phyloP scores from a whole-genome alignment of 495 filamentous ascomycete genomes.

The Parmelia sp. region DNA sequence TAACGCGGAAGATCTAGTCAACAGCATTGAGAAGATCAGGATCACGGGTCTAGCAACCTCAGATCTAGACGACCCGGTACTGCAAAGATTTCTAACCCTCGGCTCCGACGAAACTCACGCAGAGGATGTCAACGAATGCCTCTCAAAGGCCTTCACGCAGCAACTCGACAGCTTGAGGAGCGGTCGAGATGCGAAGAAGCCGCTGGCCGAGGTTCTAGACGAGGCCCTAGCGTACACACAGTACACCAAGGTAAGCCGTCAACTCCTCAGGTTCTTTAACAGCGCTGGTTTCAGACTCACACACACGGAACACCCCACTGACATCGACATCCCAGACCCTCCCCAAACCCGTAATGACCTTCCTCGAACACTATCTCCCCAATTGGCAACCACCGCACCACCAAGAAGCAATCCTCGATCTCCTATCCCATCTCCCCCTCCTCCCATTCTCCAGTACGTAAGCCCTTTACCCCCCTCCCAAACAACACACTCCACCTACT shows the following conservation, averaged over 20 bases:
- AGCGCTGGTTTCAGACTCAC: not conserved
- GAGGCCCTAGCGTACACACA: constrained; percentile 53
- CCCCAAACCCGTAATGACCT: constrained; percentile 53
- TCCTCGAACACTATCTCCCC: constrained; percentile 54
- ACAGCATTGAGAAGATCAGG: constrained; percentile 63
- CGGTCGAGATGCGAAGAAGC: constrained; percentile 43
- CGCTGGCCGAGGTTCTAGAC: constrained; percentile 40
- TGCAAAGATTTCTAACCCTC: constrained; percentile 68
- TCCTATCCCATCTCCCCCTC: constrained; percentile 59
- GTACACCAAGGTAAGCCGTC: constrained; percentile 54
- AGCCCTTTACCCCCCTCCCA: too few species aligned
- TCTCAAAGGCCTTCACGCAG: constrained; percentile 55
- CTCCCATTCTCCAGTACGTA: constrained; percentile 50
- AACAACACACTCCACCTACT: not conserved
- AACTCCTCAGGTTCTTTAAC: constrained; percentile 6
- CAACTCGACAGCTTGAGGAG: constrained; percentile 47
- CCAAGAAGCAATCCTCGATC: constrained; percentile 53
- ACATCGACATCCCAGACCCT: constrained; percentile 45
- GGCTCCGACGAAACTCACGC: constrained; percentile 51
- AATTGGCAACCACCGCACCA: constrained; percentile 64
- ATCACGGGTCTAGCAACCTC: constrained; percentile 35
- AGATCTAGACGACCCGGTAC: constrained; percentile 63
- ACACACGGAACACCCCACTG: not conserved
- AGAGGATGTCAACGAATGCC: constrained; percentile 59
- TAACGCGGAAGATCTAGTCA: constrained; percentile 62